A percentile compares a stretch with the other conserved stretches of the same genome.
phyloP scores from a whole-genome alignment of 75 land plant species.

The Sequoia sempervirens region DNA sequence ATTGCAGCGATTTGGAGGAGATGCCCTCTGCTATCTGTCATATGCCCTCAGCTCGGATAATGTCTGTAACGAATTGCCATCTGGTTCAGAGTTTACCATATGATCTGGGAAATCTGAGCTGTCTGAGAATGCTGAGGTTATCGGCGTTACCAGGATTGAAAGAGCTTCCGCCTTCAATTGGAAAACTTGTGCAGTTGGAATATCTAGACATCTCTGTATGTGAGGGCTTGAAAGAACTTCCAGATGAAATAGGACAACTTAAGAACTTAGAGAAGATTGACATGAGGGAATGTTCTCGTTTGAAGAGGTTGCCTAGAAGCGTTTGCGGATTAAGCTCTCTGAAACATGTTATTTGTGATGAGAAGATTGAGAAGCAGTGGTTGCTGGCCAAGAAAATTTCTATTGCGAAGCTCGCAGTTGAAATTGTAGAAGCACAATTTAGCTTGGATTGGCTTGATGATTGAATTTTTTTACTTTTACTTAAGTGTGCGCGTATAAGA shows the following conservation, averaged over 20 bases:
- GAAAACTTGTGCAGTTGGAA: constrained; percentile 24
- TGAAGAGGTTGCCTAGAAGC: constrained; percentile 37
- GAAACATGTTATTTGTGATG: constrained; percentile 49
- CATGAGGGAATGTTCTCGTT: constrained; percentile 53
- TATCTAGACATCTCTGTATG: constrained; percentile 54
- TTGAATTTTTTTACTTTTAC: background rate
- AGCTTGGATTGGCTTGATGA: constrained; percentile 50
- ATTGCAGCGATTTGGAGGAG: constrained; percentile 32
- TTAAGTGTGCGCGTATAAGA: no score
- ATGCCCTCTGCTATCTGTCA: constrained; percentile 34
- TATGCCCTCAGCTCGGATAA: constrained; percentile 19
- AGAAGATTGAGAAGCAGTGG: constrained; percentile 44
- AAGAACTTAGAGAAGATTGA: constrained; percentile 40
- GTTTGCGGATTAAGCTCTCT: constrained; percentile 14
- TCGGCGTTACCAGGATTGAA: constrained; percentile 36
- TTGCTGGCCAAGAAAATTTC: background rate
- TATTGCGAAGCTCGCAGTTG: constrained; percentile 33
- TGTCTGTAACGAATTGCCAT: constrained; percentile 46
- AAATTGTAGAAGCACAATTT: constrained; percentile 33
- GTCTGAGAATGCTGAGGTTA: constrained; percentile 31
- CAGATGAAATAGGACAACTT: constrained; percentile 35
- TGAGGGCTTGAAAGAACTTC: constrained; percentile 31
- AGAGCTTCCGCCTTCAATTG: constrained; percentile 32
- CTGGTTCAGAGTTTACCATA: constrained; percentile 30
- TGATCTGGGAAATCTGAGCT: constrained; percentile 28